Conservation (phyloP, 2,329 filamentous ascomycete genomes). For the Colletotrichum zoysiae region DNA sequence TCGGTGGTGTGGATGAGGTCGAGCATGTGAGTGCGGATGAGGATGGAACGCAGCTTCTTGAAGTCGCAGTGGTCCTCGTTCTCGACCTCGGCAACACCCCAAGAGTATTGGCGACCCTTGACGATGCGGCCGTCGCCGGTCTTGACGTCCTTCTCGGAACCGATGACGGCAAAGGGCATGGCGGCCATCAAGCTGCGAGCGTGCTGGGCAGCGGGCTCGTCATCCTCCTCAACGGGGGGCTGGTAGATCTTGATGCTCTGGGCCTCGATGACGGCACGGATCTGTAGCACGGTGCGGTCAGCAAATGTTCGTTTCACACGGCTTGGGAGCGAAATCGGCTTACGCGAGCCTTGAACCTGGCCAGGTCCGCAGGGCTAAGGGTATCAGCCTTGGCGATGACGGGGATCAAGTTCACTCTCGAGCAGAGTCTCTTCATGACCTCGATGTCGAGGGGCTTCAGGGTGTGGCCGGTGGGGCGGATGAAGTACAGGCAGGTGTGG, state of each 20-base stretch:
- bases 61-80: slow-evolving; percentile 99
- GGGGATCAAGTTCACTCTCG: slow-evolving; percentile 97
- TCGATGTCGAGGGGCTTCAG: slow-evolving; percentile 99
- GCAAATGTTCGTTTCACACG: slow-evolving; percentile 7
- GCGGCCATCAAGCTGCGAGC: slow-evolving; percentile 94
- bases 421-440: slow-evolving; percentile 99
- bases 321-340: slow-evolving; percentile 50
- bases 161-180: slow-evolving; percentile 99
- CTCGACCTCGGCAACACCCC: slow-evolving; percentile 99
- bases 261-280: slow-evolving; percentile 94
- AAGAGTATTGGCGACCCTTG: slow-evolving; percentile 98
- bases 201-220: slow-evolving; percentile 95
- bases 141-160: slow-evolving; percentile 99
- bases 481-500: slow-evolving; percentile 98
- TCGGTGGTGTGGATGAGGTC: slow-evolving; percentile 99
- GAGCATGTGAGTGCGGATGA: slow-evolving; percentile 99
- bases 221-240: slow-evolving; percentile 97
- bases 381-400: slow-evolving; percentile 99
- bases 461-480: slow-evolving; percentile 97
- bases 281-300: slow-evolving; percentile 65
- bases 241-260: slow-evolving; percentile 99
- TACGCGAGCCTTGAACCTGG: slow-evolving; percentile 96
- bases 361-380: slow-evolving; percentile 89
- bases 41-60: slow-evolving; percentile 99
- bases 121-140: slow-evolving; percentile 95